Conservation (phyloP, 2,329 filamentous ascomycete genomes). For the Neopestalotiopsis sp. region DNA sequence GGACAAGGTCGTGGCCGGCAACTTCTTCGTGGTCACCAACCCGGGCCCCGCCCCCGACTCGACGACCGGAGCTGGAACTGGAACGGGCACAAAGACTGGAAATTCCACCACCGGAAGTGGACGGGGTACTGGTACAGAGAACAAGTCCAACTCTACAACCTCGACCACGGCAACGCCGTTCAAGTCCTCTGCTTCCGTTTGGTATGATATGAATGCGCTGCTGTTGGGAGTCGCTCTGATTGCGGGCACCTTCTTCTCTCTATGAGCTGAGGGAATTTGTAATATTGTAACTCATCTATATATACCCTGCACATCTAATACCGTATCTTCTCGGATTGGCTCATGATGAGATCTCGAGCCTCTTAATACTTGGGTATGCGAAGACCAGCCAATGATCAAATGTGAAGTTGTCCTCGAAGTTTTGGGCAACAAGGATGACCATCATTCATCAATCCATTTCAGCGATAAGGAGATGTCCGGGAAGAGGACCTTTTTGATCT, state of each 20-base stretch:
- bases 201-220: neutral
- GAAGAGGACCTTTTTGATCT: no score
- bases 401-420: no score
- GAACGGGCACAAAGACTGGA: neutral
- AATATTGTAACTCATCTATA: neutral
- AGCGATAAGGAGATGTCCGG: no score
- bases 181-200: neutral
- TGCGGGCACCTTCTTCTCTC: neutral
- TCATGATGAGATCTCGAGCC: no score
- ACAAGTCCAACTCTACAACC: neutral
- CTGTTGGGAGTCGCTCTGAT: neutral
- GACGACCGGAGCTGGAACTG: neutral
- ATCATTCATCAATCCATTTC: no score
- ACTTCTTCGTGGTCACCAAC: slow-evolving; percentile 42
- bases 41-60: slow-evolving; percentile 27
- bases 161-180: slow-evolving; percentile 3
- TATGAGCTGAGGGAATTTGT: neutral
- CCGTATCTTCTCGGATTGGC: no score
- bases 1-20: slow-evolving; percentile 39
- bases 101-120: neutral
- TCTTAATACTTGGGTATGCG: no score
- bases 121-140: neutral
- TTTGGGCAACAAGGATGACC: no score
- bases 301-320: no score
- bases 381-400: no score